Base-by-base conservation (phyloP, 2,329 filamentous ascomycete species). In the Stachybotrys echinatus region DNA sequence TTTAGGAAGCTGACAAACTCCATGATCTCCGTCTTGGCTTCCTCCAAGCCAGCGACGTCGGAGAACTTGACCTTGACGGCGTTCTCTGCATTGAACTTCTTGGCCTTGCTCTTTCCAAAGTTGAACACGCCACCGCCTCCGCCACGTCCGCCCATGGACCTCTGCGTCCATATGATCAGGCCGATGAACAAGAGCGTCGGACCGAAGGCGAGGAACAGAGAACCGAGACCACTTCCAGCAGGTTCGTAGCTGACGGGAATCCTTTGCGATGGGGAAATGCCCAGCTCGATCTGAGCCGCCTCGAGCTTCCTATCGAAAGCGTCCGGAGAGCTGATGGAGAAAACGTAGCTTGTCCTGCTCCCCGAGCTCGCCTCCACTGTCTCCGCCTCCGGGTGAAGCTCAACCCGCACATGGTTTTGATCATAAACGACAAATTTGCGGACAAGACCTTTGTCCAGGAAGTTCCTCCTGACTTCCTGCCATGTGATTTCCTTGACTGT, bases 1-100 rank as follows among this genome's bases (percentile, higher is more conserved):
- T 96, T 92, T 55, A 99, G 73, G 77, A 99, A 99, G 66, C 88
- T 92, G 58, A 99, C 94, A 62, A 99, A 99, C 70, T 99, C 94
- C 91, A 97, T 96, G 59, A 99, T 99, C 71, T 99, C 94, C 50
- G 85, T 77, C 79, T 99, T 99, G 50, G 94, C 94, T 72, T 99
- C 94, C 66, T 99, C 94, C 85, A 97, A 92, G 58, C 94, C 94
- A 40, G 94, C 94, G 42, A 99, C 94, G 66, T 99, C 94, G 44
- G 89, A 77, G 67, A 99, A 99, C 71, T 96, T 97, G 69, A 95
- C 92, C 73, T 95, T 96, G 74, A 99, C 82, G 50, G 94, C 89
- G 12, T 89, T 89, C 75, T 99, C 94, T 59, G 96, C 92, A 68
- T 96, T 99, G 77, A 97, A 99, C 62, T 89, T 88, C 77, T 96